Evolutionary conservation across 163 green algal genomes (phyloP).

Genomic region (Chlorella variabilis): DNA sequence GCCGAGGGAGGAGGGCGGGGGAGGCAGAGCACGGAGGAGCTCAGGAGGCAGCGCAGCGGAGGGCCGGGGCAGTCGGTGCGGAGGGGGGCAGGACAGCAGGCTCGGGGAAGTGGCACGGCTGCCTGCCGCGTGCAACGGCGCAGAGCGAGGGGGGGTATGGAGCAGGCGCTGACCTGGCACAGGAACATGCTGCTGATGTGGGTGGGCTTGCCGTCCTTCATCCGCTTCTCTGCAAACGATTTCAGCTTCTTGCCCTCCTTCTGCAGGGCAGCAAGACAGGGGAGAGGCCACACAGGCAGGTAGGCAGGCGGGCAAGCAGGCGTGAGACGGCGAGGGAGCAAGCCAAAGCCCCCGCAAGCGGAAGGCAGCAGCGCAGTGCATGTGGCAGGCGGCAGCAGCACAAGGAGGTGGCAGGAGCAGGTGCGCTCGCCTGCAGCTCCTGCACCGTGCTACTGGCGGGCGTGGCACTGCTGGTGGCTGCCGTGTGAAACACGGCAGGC

Average conservation of each 20-base stretch:
- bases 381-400: background rate
- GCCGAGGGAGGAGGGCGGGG: too few species aligned
- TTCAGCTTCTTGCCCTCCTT: constrained; percentile 38
- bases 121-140: too few species aligned
- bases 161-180: constrained; percentile 17
- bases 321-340: background rate
- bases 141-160: too few species aligned
- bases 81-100: background rate
- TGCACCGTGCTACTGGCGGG: background rate
- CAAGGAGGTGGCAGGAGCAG: background rate
- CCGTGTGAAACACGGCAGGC: background rate
- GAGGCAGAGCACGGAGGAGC: too few species aligned
- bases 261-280: constrained; percentile 11
- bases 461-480: background rate
- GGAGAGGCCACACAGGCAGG: background rate
- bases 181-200: constrained; percentile 40
- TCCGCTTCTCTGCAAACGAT: constrained; percentile 31
- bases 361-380: background rate
- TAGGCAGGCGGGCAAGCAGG: background rate
- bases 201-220: constrained; percentile 19
- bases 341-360: too few species aligned
- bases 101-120: too few species aligned
- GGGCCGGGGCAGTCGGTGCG: background rate
- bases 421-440: background rate
- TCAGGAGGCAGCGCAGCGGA: background rate